These are phyloP conservation scores for Fraxinus albicans DNA, from an alignment of 305 asterid species.

Conservation along the genomic window DNA sequence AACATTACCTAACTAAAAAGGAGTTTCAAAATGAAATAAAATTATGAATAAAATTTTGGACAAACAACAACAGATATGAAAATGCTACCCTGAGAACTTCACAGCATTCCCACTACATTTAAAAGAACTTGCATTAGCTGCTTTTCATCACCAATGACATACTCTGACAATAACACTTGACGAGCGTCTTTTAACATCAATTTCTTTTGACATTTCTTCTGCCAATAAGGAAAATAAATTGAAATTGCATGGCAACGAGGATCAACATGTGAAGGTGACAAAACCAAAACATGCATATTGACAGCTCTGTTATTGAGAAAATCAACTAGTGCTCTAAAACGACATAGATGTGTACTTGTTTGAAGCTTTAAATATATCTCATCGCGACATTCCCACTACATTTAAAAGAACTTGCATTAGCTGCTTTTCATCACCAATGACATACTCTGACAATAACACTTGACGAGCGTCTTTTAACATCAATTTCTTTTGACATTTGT, in stretches of 20 bases:
- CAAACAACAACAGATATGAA: no score
- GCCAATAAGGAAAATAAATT: slow-evolving; percentile 28
- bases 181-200: slow-evolving; percentile 41
- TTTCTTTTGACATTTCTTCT: slow-evolving; percentile 51
- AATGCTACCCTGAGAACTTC: no score
- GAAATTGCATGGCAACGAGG: not conserved
- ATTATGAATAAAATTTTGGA: no score
- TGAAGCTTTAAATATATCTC: slow-evolving; percentile 91
- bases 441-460: slow-evolving; percentile 40
- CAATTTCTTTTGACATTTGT: slow-evolving; percentile 51
- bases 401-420: no score
- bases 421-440: no score
- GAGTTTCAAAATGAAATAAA: no score
- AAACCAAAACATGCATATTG: slow-evolving; percentile 6
- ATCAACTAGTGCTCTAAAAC: slow-evolving; percentile 21
- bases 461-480: slow-evolving; percentile 42
- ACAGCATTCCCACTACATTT: no score
- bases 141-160: no score
- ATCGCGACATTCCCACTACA: no score
- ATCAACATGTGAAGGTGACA: slow-evolving; percentile 8
- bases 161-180: slow-evolving; percentile 45
- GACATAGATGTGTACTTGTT: slow-evolving; percentile 80
- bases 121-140: no score
- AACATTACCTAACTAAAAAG: no score
- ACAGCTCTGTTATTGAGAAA: not conserved